phyloP scores from a whole-genome alignment of 345 rosid species.

The Nephelium lappaceum region DNA sequence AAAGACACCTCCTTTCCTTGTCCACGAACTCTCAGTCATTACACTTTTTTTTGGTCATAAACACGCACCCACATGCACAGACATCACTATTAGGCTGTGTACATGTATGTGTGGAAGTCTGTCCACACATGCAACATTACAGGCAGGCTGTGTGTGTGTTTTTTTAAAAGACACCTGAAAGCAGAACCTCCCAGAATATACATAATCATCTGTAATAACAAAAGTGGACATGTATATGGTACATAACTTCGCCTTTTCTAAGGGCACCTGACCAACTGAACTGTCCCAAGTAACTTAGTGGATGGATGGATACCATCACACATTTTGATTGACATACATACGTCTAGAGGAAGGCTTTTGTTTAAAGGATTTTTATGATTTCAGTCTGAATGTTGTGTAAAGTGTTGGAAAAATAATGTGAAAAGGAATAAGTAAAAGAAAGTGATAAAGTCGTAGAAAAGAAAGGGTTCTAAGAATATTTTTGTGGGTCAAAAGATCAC shows the following conservation, averaged over 20 bases:
- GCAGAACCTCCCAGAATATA: constrained; percentile 15
- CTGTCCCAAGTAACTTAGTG: too few relatives aligned
- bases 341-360: background rate
- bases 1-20: constrained; percentile 33
- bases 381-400: background rate
- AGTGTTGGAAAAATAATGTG: background rate
- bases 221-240: constrained; percentile 16
- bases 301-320: too few relatives aligned
- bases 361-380: background rate
- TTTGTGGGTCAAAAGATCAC: background rate
- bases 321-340: too few relatives aligned
- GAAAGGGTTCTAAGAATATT: background rate
- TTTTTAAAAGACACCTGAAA: background rate
- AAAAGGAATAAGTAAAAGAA: background rate
- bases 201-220: constrained; percentile 4
- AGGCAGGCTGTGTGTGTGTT: background rate
- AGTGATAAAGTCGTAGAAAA: background rate
- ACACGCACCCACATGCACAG: background rate
- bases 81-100: constrained; percentile 3
- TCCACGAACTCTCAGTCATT: constrained; percentile 31
- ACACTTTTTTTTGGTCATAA: background rate
- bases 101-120: background rate
- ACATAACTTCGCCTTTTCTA: constrained; percentile 19
- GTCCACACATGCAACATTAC: constrained; percentile 31
- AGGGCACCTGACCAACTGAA: background rate